A percentile compares a stretch with the other conserved stretches of the same genome.
Conservation (phyloP, 176 grass and related monocot species). For the Avena sativa region DNA sequence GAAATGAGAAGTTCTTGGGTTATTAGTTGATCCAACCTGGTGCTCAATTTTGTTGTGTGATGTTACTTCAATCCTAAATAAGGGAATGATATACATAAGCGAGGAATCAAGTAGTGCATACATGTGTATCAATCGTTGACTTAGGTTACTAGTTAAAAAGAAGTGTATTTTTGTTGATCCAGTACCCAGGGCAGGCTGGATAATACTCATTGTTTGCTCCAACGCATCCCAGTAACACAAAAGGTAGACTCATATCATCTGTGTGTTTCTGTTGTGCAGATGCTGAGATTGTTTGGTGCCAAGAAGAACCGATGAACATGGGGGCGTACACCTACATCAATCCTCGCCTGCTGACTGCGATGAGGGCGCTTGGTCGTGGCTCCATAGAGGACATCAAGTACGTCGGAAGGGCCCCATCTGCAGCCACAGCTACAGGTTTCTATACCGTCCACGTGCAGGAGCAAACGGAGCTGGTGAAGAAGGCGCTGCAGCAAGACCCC, state of each 20-base stretch:
- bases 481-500: slow-evolving; percentile 75
- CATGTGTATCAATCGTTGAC: not conserved
- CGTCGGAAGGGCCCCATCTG: slow-evolving; percentile 75
- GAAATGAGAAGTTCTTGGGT: not conserved
- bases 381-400: slow-evolving; percentile 93
- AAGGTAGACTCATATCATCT: not conserved
- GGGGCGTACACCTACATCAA: slow-evolving; percentile 79
- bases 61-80: slow-evolving; percentile 9
- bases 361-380: slow-evolving; percentile 67
- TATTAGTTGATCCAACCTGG: not conserved
- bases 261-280: slow-evolving; percentile 53
- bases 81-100: not conserved
- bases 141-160: not conserved
- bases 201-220: not conserved
- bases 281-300: slow-evolving; percentile 99
- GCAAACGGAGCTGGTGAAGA: slow-evolving; percentile 80
- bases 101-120: not conserved
- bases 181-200: not conserved
- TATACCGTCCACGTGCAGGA: slow-evolving; percentile 78
- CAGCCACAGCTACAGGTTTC: slow-evolving; percentile 96
- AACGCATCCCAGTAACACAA: not conserved
- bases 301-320: slow-evolving; percentile 99
- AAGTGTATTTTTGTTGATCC: not conserved
- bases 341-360: slow-evolving; percentile 78
- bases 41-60: not conserved